Evolutionary conservation across 352 stramenopile genomes (phyloP).

Genomic region (Phytophthora ramorum): DNA sequence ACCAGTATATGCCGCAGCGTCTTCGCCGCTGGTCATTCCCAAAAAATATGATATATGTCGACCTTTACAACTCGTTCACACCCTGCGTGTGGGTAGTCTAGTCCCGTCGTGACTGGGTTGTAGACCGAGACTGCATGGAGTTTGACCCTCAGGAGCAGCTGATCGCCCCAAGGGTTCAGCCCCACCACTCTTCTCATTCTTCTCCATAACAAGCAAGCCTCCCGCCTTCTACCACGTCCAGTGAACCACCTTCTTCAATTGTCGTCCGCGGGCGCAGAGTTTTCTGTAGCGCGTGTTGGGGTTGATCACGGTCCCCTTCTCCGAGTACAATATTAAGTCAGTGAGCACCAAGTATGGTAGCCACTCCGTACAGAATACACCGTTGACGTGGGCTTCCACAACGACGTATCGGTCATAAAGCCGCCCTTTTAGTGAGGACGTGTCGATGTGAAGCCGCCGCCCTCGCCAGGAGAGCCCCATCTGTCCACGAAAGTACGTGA

Average conservation of each 20-base stretch:
- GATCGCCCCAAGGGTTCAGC: not conserved
- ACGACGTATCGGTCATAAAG: too few relatives aligned
- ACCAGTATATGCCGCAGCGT: not conserved
- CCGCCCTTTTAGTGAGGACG: too few relatives aligned
- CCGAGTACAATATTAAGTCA: too few relatives aligned
- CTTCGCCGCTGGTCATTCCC: not conserved
- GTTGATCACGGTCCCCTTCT: too few relatives aligned
- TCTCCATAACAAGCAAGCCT: not conserved
- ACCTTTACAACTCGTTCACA: not conserved
- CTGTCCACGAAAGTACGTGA: too few relatives aligned
- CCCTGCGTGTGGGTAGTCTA: not conserved
- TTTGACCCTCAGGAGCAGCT: not conserved
- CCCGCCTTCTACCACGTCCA: not conserved
- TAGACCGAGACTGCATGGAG: not conserved
- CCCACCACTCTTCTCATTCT: not conserved
- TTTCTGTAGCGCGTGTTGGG: too few relatives aligned
- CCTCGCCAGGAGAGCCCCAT: too few relatives aligned
- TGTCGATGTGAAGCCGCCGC: too few relatives aligned
- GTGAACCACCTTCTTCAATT: not conserved
- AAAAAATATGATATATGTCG: not conserved
- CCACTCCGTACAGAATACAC: too few relatives aligned
- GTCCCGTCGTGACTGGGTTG: not conserved
- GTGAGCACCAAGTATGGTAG: too few relatives aligned
- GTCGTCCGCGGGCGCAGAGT: too few relatives aligned
- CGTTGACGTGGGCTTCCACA: too few relatives aligned